These are phyloP conservation scores for Mycena crocata DNA, from an alignment of 768 basidiomycete species.

Conservation along the genomic window DNA sequence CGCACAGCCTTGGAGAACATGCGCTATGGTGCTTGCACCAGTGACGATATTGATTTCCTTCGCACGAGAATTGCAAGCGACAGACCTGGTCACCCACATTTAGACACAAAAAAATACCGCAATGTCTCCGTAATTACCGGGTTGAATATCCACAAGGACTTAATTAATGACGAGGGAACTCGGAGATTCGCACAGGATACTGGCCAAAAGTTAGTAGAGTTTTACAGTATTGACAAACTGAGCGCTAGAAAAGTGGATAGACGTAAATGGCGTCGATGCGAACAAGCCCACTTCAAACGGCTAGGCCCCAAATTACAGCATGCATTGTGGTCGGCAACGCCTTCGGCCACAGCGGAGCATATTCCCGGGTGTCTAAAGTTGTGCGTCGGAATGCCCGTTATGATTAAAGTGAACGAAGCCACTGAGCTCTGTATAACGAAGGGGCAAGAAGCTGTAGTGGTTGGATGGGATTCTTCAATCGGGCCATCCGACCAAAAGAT, in stretches of 20 bases:
- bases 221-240: neutral
- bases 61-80: too few relatives aligned
- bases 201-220: neutral
- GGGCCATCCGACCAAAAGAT: neutral
- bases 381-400: neutral
- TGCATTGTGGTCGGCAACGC: neutral
- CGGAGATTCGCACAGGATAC: neutral
- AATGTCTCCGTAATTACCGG: too few relatives aligned
- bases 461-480: neutral
- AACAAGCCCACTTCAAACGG: neutral
- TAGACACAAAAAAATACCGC: too few relatives aligned
- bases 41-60: too few relatives aligned
- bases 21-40: too few relatives aligned
- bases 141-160: too few relatives aligned
- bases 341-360: neutral
- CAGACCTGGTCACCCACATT: too few relatives aligned
- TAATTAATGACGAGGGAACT: too few relatives aligned
- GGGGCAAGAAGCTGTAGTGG: neutral
- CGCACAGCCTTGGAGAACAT: too few relatives aligned
- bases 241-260: neutral
- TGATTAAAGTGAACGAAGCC: neutral
- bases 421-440: neutral
- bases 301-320: neutral
- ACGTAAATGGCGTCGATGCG: neutral
- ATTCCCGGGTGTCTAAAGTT: neutral